Conservation (phyloP, 192 early-diverging fungal genomes). For the Backusella australiensis region DNA sequence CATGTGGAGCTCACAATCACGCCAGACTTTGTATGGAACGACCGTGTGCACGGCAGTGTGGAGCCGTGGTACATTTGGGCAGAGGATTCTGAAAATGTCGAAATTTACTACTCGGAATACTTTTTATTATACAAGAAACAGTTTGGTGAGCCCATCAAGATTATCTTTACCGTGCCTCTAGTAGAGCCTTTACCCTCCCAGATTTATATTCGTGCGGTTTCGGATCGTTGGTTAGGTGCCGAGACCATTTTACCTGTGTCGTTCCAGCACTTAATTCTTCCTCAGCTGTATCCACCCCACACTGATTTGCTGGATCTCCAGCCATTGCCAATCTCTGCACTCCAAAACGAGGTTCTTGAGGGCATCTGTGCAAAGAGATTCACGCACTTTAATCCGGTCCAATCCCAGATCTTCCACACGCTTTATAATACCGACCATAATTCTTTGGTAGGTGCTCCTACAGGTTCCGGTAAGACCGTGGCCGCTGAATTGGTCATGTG, state of each 20-base stretch:
- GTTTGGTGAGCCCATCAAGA: conserved; percentile 62
- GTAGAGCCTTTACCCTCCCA: conserved; percentile 90
- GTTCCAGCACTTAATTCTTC: conserved; percentile 90
- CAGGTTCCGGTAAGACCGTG: conserved; percentile 97
- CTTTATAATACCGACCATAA: conserved; percentile 86
- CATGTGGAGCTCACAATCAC: conserved; percentile 76
- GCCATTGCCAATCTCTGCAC: conserved; percentile 85
- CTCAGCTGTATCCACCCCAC: conserved; percentile 77
- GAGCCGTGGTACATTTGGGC: conserved; percentile 98
- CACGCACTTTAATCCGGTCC: conserved; percentile 97
- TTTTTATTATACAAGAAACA: conserved; percentile 74
- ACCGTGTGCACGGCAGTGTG: conserved; percentile 83
- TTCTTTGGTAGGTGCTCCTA: conserved; percentile 91
- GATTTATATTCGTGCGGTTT: conserved; percentile 89
- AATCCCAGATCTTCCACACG: conserved; percentile 99
- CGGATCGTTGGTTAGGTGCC: conserved; percentile 94
- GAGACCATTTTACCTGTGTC: conserved; percentile 85
- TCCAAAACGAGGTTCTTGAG: conserved; percentile 81
- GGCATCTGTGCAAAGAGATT: conserved; percentile 83
- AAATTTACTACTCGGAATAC: conserved; percentile 93
- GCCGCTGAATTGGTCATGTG: conserved; percentile 97
- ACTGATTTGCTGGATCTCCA: conserved; percentile 92
- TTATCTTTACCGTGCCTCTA: conserved; percentile 89
- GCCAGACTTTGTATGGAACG: conserved; percentile 93
- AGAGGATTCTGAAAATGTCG: conserved; percentile 83